Percentiles rank a stretch among this genome's conserved stretches.
phyloP scores from a whole-genome alignment of 768 basidiomycete genomes.

The Mycena alexandri region DNA sequence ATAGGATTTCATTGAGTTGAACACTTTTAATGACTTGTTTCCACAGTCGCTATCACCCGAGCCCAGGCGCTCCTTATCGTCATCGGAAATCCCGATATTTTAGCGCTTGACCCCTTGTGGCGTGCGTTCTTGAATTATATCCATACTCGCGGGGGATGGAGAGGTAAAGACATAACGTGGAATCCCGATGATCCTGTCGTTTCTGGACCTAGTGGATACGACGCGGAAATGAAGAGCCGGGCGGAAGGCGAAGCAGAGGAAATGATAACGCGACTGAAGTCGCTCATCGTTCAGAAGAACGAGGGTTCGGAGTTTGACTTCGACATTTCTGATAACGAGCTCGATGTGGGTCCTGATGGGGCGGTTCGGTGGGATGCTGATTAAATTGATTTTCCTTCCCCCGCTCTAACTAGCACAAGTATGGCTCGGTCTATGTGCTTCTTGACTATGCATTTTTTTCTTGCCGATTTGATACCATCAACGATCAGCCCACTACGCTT shows the following conservation, averaged over 20 bases:
- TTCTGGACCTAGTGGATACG: conserved; percentile 23
- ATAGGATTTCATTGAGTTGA: conserved; percentile 16
- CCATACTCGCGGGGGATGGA: conserved; percentile 67
- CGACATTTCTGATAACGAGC: conserved; percentile 37
- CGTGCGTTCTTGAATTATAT: conserved; percentile 71
- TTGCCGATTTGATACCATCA: too few relatives aligned
- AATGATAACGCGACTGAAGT: conserved; percentile 37
- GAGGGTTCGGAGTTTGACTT: conserved; percentile 39
- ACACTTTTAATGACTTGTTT: conserved; percentile 8
- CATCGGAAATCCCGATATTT: conserved; percentile 69
- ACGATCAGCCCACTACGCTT: too few relatives aligned
- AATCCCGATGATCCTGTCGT: conserved; percentile 54
- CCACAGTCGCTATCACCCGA: conserved; percentile 69
- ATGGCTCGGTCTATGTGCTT: too few relatives aligned
- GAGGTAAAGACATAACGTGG: conserved; percentile 64
- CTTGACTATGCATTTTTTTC: too few relatives aligned
- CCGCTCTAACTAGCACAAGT: too few relatives aligned
- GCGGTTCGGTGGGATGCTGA: conserved; percentile 37
- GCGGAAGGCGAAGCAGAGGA: conserved; percentile 41
- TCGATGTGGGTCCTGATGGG: conserved; percentile 28
- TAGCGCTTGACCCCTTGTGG: conserved; percentile 76
- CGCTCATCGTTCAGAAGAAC: conserved; percentile 35
- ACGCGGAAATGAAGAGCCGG: conserved; percentile 26
- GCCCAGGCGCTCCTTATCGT: conserved; percentile 72
- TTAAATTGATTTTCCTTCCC: too few relatives aligned